Base-by-base conservation (phyloP, 331 rosid genomes). In the Malus hybrid region DNA sequence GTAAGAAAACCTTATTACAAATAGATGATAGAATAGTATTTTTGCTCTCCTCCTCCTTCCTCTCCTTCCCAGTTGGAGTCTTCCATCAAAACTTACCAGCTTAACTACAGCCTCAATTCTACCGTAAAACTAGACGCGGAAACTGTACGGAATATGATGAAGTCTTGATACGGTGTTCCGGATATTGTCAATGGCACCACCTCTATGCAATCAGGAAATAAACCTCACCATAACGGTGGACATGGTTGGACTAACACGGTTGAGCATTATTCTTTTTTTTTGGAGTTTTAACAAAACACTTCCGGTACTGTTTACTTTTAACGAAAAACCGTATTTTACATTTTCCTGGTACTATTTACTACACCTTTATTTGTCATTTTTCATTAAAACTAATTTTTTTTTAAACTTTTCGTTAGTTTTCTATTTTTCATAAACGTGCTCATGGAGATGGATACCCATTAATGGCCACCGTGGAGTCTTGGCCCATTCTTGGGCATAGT, bases 401-500 rank as follows among this genome's bases (percentile, higher is more conserved):
- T 24, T 1, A 24, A 24, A 24, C 24, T 24, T 24, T 24, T 24
- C 24, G 24, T 24, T 24, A 24, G 24, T 24, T 24, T 24, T 24
- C 24, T 24, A 24, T 70, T 10, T 87, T 87, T 13, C 58, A 53
- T 2, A 26, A 46, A 7, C 44, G 88, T 0, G 55, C 82, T 20
- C 85, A 82, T 16, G 88, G 84, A 9, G 87, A 87, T 30, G 85
- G 82, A 1, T 5, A 22, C 5, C 44, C 87, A 0, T 87, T 55
- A 24, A 24, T 24, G 24, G 24, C 24, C 24, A 24, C 24, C 24
- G 24, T 24, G 24, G 24, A 24, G 24, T 24, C 24, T 24, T 24
- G 24, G 24, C 24, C 24, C 24, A 24, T 24, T 24, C 24, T 24
- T 2, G 29, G 30, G 4, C 88, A 85, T 20, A 82, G 84, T 68